Evolutionary conservation across 768 basidiomycete species (phyloP).

Genomic region (Pleurotus cornucopiae): DNA sequence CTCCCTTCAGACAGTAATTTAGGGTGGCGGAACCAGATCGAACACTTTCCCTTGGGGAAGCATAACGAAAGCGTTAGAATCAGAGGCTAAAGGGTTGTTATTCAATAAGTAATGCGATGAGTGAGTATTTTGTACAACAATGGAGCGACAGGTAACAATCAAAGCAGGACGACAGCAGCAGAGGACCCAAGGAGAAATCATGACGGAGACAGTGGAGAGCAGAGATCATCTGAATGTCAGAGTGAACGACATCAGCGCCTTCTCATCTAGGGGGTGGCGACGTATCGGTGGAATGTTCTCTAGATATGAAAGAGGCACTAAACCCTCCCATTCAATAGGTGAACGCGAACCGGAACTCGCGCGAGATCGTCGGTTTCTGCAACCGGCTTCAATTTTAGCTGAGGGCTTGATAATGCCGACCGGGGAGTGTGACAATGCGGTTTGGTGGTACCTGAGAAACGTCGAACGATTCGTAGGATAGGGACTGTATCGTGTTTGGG

Average conservation of each 20-base stretch:
- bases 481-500: conserved; percentile 10
- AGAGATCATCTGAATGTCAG: background rate
- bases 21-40: too few relatives aligned
- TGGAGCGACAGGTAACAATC: background rate
- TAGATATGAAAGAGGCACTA: conserved; percentile 65
- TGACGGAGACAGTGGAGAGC: background rate
- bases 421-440: conserved; percentile 5
- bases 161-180: too few relatives aligned
- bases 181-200: background rate
- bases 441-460: background rate
- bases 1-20: too few relatives aligned
- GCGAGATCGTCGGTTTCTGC: conserved; percentile 7
- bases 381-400: background rate
- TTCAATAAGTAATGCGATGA: too few relatives aligned
- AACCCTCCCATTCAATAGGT: conserved; percentile 20
- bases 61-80: too few relatives aligned
- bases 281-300: conserved; percentile 54
- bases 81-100: too few relatives aligned
- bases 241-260: conserved; percentile 60
- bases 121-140: background rate
- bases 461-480: background rate
- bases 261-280: conserved; percentile 69
- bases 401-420: background rate
- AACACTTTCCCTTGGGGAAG: too few relatives aligned
- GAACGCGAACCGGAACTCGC: background rate